phyloP scores from a whole-genome alignment of 495 filamentous ascomycete species.

The Astrothelium macrocarpum region DNA sequence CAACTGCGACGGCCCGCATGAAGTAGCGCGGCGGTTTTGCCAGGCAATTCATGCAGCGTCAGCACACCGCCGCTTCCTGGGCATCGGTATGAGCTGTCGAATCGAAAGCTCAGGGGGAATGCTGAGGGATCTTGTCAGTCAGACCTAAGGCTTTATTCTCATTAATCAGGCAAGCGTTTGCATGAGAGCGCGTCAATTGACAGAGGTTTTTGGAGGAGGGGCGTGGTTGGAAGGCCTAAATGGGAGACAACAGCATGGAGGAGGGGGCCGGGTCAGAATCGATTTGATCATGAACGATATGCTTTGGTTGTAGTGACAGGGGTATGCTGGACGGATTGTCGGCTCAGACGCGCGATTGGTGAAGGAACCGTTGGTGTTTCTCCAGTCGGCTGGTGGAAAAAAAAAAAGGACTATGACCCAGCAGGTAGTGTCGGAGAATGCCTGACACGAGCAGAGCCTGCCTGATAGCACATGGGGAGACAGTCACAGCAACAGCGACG shows the following conservation, averaged over 20 bases:
- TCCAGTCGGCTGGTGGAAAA: neutral
- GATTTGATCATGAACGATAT: neutral
- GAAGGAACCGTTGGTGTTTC: slow-evolving; percentile 1
- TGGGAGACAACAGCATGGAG: neutral
- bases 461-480: neutral
- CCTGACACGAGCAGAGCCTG: neutral
- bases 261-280: neutral
- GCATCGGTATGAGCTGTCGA: neutral
- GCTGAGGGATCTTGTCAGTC: neutral
- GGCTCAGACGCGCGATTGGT: neutral
- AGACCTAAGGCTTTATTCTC: neutral
- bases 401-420: neutral
- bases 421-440: neutral
- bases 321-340: neutral
- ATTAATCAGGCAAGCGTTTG: neutral
- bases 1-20: slow-evolving; percentile 3
- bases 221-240: neutral
- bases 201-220: neutral
- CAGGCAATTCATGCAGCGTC: slow-evolving; percentile 3
- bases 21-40: neutral
- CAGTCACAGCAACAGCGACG: neutral
- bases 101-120: neutral
- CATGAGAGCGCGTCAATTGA: neutral
- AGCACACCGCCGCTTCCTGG: slow-evolving; percentile 3
- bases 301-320: neutral